These are phyloP conservation scores for Capsicum chinense DNA, from an alignment of 257 asterid species.

Conservation along the genomic window DNA sequence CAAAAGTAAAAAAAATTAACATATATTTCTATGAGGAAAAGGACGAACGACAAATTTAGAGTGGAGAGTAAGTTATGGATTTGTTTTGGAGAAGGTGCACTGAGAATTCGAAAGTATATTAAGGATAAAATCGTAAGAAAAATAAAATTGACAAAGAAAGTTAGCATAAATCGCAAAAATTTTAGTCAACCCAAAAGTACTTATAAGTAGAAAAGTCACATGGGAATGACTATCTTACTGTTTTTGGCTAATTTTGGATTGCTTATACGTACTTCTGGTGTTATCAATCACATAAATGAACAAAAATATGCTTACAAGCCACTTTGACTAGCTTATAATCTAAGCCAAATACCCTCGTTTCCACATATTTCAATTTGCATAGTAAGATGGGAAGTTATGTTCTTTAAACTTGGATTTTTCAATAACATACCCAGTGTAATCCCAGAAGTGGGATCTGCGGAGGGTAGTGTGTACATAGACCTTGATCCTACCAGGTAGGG, in stretches of 20 bases:
- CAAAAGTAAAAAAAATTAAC: not conserved
- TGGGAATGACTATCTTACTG: not conserved
- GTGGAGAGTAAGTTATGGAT: not conserved
- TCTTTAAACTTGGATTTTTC: not conserved
- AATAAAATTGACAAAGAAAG: no score
- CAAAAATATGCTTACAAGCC: not conserved
- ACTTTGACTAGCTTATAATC: not conserved
- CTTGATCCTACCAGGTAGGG: no score
- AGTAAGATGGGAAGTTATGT: not conserved
- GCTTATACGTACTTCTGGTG: not conserved
- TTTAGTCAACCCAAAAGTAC: not conserved
- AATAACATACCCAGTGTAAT: no score
- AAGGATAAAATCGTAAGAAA: not conserved
- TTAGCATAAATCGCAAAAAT: not conserved
- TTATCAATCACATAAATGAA: not conserved
- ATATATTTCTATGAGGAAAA: not conserved
- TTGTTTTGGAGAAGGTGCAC: not conserved
- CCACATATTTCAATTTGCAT: conserved; percentile 7
- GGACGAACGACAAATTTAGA: not conserved
- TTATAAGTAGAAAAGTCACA: not conserved
- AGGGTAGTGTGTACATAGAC: no score
- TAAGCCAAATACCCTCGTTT: not conserved
- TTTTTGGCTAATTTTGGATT: not conserved
- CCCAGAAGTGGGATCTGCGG: no score
- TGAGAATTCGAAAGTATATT: not conserved